phyloP scores from a whole-genome alignment of 768 basidiomycete genomes.

The Amanita molliuscula region DNA sequence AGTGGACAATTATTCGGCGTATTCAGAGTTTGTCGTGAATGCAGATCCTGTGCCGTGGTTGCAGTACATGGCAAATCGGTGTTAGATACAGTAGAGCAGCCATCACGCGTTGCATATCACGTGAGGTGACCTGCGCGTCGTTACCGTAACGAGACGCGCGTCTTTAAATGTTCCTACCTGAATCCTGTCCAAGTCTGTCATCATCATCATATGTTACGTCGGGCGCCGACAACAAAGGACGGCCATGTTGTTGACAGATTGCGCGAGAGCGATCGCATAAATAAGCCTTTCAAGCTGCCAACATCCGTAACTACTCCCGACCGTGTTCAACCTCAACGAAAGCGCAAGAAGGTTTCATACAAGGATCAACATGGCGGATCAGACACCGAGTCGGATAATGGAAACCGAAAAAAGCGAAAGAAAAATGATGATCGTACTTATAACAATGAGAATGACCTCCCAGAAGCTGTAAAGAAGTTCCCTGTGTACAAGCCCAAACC shows the following conservation, averaged over 20 bases:
- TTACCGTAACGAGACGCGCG: neutral
- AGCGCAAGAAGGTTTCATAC: constrained; percentile 85
- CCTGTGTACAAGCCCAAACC: constrained; percentile 80
- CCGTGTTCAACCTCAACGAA: constrained; percentile 58
- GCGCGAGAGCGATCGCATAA: constrained; percentile 61
- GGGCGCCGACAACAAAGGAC: constrained; percentile 58
- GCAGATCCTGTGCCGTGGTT: constrained; percentile 32
- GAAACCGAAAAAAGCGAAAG: constrained; percentile 61
- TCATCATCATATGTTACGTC: constrained; percentile 45
- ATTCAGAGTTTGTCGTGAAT: constrained; percentile 39
- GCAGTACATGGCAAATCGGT: constrained; percentile 14
- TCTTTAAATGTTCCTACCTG: too few relatives aligned
- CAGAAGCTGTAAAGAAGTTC: constrained; percentile 53
- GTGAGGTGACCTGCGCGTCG: constrained; percentile 12
- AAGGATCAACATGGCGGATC: constrained; percentile 54
- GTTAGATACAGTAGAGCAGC: neutral
- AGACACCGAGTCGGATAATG: constrained; percentile 44
- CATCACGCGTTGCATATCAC: neutral
- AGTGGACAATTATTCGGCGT: constrained; percentile 51
- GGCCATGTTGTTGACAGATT: constrained; percentile 59
- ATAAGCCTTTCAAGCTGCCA: constrained; percentile 77
- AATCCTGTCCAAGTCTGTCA: too few relatives aligned
- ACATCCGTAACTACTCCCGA: constrained; percentile 32
- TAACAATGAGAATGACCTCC: constrained; percentile 55
- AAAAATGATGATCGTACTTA: constrained; percentile 38